Evolutionary conservation across 2,329 filamentous ascomycete genomes (phyloP), one percentile per base, ranked within the genome.

Genomic region (Venturia oleaginea): DNA sequence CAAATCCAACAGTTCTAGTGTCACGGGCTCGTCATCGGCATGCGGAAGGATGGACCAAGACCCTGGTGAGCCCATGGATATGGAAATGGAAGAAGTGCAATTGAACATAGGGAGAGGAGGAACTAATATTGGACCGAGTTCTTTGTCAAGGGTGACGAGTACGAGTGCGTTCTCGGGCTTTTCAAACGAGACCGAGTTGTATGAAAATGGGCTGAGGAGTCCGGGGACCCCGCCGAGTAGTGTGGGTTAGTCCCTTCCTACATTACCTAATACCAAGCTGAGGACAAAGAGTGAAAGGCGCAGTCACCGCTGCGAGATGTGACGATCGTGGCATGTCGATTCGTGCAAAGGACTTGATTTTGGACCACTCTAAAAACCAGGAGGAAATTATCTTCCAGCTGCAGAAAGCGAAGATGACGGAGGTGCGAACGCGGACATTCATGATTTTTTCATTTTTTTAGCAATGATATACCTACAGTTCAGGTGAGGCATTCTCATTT

Each of bases 111-210:
- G 51, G 8, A 30, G 51, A 57, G 51, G 48, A 15, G 48, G 51
- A 8, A 34, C 11, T 11, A 57, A 57, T 10, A 19, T 32, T 15
- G 51, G 51, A 4, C 51, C 51, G 17, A 34, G 51, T 27, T 34
- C 51, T 32, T 13, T 64, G 63, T 43, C 63, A 4, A 37, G 63
- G 13, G 43, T 48, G 37, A 64, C 63, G 27, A 60, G 54, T 19
- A 51, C 57, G 32, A 60, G 54, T 11, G 64, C 61, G 11, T 65
- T 65, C 27, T 64, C 59, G 30, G 64, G 64, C 13, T 65, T 65
- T 24, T 65, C 64, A 6, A 65, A 59, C 37, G 64, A 65, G 13
- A 48, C 64, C 30, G 64, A 65, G n/a, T 30, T 65, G 46, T 63
- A 30, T 27, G 63, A 43, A 30, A 51, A 37, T 59, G 62, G 62